Percentiles rank a stretch among this genome's conserved stretches.
These are phyloP conservation scores for Oryza longistaminata DNA, from an alignment of 176 grass and related monocot genomes.

Conservation along the genomic window DNA sequence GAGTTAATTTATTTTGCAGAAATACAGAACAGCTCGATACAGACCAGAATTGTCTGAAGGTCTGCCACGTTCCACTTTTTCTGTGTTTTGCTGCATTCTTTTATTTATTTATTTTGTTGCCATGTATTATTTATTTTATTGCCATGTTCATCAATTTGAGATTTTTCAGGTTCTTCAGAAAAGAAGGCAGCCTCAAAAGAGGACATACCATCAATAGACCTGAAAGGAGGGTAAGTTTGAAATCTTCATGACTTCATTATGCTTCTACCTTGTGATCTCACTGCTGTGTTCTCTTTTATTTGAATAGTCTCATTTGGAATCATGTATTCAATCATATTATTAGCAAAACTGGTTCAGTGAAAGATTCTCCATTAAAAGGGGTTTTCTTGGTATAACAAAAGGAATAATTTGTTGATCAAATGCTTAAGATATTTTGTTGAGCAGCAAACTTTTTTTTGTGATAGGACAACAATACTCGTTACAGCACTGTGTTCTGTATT, in stretches of 20 bases:
- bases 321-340: constrained; percentile 18
- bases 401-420: constrained; percentile 1
- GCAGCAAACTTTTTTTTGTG: neutral
- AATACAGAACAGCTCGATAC: constrained; percentile 95
- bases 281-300: neutral
- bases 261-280: neutral
- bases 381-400: neutral
- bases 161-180: constrained; percentile 56
- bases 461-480: neutral
- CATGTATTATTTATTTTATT: neutral
- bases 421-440: neutral
- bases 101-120: neutral
- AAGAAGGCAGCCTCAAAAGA: constrained; percentile 59
- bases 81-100: neutral
- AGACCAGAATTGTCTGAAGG: constrained; percentile 96
- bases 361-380: neutral
- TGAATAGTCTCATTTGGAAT: neutral
- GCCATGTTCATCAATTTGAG: constrained; percentile 27
- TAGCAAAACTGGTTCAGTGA: constrained; percentile 4
- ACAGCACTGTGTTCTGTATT: neutral
- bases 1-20: constrained; percentile 58
- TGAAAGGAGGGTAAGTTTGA: constrained; percentile 72
- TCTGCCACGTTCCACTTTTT: constrained; percentile 29
- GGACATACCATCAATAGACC: constrained; percentile 67
- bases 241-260: constrained; percentile 5